These are phyloP conservation scores for Asterophora parasitica DNA, from an alignment of 768 basidiomycete genomes.

Conservation along the genomic window DNA sequence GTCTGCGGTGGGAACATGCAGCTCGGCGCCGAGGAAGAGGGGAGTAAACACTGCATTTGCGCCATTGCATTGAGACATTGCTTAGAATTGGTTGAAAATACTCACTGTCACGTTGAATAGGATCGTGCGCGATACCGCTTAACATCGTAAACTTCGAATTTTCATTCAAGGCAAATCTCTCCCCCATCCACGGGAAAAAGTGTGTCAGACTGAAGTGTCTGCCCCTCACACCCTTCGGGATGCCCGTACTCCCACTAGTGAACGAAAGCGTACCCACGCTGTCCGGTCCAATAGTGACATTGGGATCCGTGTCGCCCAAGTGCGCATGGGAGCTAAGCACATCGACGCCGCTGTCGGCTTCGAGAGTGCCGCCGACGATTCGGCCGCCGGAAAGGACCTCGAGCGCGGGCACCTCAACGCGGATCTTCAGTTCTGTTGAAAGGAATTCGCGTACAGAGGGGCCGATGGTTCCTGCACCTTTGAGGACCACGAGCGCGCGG, in stretches of 20 bases:
- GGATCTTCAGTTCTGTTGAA: constrained; percentile 70
- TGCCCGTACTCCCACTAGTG: constrained; percentile 95
- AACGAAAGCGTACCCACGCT: constrained; percentile 92
- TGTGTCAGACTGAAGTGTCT: constrained; percentile 95
- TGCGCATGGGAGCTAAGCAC: constrained; percentile 51
- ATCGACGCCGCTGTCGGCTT: constrained; percentile 43
- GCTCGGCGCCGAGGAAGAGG: constrained; percentile 91
- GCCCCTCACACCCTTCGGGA: constrained; percentile 96
- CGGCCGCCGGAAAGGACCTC: constrained; percentile 62
- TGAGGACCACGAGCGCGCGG: constrained; percentile 84
- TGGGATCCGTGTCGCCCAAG: constrained; percentile 69
- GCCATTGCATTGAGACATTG: not conserved
- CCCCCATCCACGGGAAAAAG: constrained; percentile 99
- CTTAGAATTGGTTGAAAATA: constrained; percentile 10
- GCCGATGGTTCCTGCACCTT: constrained; percentile 80
- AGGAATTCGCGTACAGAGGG: constrained; percentile 84
- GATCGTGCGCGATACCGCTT: constrained; percentile 98
- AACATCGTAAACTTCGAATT: constrained; percentile 94
- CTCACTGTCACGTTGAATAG: constrained; percentile 97
- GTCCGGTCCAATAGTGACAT: constrained; percentile 88
- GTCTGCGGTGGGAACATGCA: constrained; percentile 94
- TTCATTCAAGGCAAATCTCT: constrained; percentile 70
- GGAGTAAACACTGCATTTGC: constrained; percentile 87
- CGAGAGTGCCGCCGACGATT: constrained; percentile 60
- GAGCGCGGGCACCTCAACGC: constrained; percentile 87